These are phyloP conservation scores for Yamadazyma atlantica DNA, from an alignment of 1,139 yeast genomes.

Conservation along the genomic window DNA sequence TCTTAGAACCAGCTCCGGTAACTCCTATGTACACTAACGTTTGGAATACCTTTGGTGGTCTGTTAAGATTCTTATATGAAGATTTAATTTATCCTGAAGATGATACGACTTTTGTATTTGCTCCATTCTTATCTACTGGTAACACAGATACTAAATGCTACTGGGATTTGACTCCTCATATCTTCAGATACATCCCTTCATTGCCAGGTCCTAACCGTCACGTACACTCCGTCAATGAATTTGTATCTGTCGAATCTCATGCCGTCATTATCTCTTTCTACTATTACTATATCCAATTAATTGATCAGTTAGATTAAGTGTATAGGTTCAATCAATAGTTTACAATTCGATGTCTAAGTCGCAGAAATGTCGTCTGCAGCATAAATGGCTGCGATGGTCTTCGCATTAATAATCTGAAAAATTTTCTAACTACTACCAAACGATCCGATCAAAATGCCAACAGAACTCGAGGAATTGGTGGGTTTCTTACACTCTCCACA, in stretches of 20 bases:
- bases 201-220: constrained; percentile 16
- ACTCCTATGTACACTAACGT: constrained; percentile 46
- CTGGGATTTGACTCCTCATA: constrained; percentile 39
- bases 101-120: constrained; percentile 26
- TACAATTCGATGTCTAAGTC: neutral
- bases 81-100: constrained; percentile 38
- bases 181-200: constrained; percentile 36
- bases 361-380: constrained; percentile 3
- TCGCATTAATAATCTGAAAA: constrained; percentile 4
- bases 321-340: neutral
- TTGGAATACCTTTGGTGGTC: constrained; percentile 56
- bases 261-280: constrained; percentile 30
- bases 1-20: constrained; percentile 60
- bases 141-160: constrained; percentile 42
- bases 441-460: constrained; percentile 56
- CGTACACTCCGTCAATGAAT: constrained; percentile 38
- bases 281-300: constrained; percentile 38
- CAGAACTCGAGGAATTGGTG: constrained; percentile 69
- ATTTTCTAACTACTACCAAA: too few species aligned
- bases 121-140: constrained; percentile 36
- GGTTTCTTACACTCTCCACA: constrained; percentile 82
- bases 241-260: constrained; percentile 24
- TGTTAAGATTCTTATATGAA: constrained; percentile 55
- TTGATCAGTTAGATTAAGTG: constrained; percentile 18
- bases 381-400: neutral